Evolutionary conservation across 2,329 filamentous ascomycete genomes (phyloP), one percentile per base, ranked within the genome.

Genomic region (Fulvia fulva): DNA sequence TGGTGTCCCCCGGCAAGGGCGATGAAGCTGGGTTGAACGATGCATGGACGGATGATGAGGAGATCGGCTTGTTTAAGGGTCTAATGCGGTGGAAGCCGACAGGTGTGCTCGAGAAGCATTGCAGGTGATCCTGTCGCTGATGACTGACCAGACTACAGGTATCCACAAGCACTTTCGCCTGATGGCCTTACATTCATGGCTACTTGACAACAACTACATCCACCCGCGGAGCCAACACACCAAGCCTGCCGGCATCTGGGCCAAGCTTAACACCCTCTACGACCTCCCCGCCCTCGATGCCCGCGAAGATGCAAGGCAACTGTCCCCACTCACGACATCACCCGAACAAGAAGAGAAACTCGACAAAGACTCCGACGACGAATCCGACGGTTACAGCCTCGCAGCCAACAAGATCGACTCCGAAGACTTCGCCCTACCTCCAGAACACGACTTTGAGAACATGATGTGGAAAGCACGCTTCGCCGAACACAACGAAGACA

Each of bases 41-140:
- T 64, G 84, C 87, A 25, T 99, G 94, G 94, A 97, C 91, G 3
- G 92, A 96, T 69, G 93, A 97, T 70, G 94, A 99, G 74, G 88
- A 96, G 65, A 91, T 90, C 1, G 92, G 91, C 43, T 81, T 99
- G 0, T 91, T 96, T 77, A 97, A 97, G 72, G 91, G 87, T 53
- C 88, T 97, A 65, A 92, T 97, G 64, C 84, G 87, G 71, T 96
- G 90, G 88, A 99, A 99, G 73, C 94, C 94, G n/a, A 93, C 93
- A 43, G 93, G 91, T 90, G 71, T 34, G 54, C 65, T 30, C 51
- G 16, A 44, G 49, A 19, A 12, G 16, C 41, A 26, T 19, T 9
- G 26, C 23, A 2, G 19, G 45, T 14, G 26, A n/a, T 9, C 53
- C 25, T 23, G 2, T 30, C 32, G 63, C 55, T 60, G 56, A 59